phyloP scores from a whole-genome alignment of 2,329 filamentous ascomycete species.

The Capronia epimyces region DNA sequence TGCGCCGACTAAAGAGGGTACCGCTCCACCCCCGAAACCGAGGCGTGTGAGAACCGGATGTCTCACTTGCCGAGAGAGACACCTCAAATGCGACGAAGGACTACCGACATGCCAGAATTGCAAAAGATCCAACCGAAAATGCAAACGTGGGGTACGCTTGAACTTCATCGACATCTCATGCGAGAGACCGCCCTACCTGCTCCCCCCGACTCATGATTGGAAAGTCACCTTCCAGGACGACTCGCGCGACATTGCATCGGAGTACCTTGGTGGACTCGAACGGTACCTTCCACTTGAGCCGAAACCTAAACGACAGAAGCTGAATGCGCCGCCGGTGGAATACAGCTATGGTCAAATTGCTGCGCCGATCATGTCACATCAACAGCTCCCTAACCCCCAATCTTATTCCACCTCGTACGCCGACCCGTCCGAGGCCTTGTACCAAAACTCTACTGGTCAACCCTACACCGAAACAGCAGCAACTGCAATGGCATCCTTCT shows the following conservation, averaged over 20 bases:
- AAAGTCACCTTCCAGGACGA: constrained; percentile 78
- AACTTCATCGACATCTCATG: constrained; percentile 87
- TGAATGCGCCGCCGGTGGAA: constrained; percentile 23
- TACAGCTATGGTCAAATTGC: constrained; percentile 35
- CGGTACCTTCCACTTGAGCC: constrained; percentile 60
- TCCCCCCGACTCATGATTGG: constrained; percentile 61
- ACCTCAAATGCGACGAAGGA: constrained; percentile 85
- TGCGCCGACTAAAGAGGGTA: constrained; percentile 14
- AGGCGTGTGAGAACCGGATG: constrained; percentile 86
- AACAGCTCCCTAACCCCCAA: constrained; percentile 41
- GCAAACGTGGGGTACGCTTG: constrained; percentile 77
- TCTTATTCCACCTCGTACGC: constrained; percentile 35
- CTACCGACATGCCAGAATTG: constrained; percentile 68
- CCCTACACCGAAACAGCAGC: constrained; percentile 31
- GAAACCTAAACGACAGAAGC: constrained; percentile 32
- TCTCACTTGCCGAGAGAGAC: constrained; percentile 80
- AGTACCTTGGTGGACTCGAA: constrained; percentile 73
- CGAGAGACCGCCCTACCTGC: constrained; percentile 54
- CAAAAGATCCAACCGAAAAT: constrained; percentile 76
- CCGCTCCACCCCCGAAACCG: constrained; percentile 51
- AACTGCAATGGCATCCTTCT: constrained; percentile 30
- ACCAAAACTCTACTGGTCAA: constrained; percentile 36
- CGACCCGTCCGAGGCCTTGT: constrained; percentile 40
- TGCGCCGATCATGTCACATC: constrained; percentile 38
- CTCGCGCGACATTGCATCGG: constrained; percentile 80